Evolutionary conservation across 2,329 filamentous ascomycete species (phyloP).

Genomic region (Fusarium irregulare): DNA sequence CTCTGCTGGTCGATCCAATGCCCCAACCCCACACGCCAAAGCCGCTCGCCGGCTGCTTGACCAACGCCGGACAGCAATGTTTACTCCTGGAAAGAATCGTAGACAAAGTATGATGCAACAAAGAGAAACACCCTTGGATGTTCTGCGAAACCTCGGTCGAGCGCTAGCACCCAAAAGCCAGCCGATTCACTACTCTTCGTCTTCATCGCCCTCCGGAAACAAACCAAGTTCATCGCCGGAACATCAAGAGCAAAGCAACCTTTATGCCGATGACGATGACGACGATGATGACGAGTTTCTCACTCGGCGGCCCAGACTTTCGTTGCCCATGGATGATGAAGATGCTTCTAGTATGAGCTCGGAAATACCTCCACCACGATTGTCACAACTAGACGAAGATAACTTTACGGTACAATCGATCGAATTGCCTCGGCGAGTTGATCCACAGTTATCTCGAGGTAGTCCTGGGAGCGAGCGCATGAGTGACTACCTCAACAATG

Average conservation of each 20-base stretch:
- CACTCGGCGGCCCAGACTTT: constrained; percentile 61
- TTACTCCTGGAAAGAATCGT: constrained; percentile 69
- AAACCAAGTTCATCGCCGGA: constrained; percentile 46
- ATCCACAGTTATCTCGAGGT: constrained; percentile 61
- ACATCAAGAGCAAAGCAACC: constrained; percentile 57
- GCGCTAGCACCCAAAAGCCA: constrained; percentile 63
- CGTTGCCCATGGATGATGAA: constrained; percentile 63
- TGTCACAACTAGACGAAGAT: constrained; percentile 67
- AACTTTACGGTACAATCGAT: constrained; percentile 69
- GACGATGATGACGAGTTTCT: constrained; percentile 62
- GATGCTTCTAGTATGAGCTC: constrained; percentile 66
- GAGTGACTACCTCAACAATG: constrained; percentile 62
- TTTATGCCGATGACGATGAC: constrained; percentile 62
- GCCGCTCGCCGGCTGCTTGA: constrained; percentile 70
- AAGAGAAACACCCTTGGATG: constrained; percentile 66
- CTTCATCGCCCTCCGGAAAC: constrained; percentile 51
- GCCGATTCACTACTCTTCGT: constrained; percentile 60
- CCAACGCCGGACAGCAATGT: constrained; percentile 67
- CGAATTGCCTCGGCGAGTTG: constrained; percentile 67
- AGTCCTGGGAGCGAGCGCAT: constrained; percentile 65
- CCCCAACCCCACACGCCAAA: constrained; percentile 69
- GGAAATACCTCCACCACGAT: constrained; percentile 64
- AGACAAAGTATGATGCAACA: constrained; percentile 68
- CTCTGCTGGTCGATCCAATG: constrained; percentile 58
- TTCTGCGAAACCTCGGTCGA: constrained; percentile 65